Percentiles rank a stretch among this genome's conserved stretches.
phyloP scores from a whole-genome alignment of 2,329 filamentous ascomycete species.

The Cryphonectria naterciae region DNA sequence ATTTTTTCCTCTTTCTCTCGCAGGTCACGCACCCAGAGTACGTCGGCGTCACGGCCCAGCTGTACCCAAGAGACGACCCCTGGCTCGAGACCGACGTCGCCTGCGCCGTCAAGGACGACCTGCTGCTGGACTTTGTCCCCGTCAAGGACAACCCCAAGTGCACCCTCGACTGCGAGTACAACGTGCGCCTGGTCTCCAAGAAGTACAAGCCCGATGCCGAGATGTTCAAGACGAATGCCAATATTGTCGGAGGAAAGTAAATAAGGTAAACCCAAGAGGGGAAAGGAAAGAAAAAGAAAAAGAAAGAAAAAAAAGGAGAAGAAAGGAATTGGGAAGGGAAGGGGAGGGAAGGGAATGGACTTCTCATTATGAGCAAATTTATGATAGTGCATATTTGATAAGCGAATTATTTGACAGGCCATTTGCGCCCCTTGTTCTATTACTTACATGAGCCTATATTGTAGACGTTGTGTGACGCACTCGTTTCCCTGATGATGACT shows the following conservation, averaged over 20 bases:
- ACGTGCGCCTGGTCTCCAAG: constrained; percentile 38
- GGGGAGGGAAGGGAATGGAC: not conserved
- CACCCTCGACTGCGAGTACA: constrained; percentile 69
- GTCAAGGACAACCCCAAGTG: constrained; percentile 58
- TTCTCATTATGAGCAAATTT: not conserved
- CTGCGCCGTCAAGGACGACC: constrained; percentile 34
- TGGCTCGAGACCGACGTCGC: constrained; percentile 52
- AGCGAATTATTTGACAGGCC: not conserved
- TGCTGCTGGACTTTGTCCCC: constrained; percentile 17
- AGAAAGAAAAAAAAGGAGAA: not conserved
- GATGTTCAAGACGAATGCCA: constrained; percentile 13
- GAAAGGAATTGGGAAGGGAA: too few relatives aligned
- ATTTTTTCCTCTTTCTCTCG: not conserved
- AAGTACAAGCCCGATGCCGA: constrained; percentile 11
- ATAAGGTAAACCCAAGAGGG: not conserved
- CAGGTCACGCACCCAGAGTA: constrained; percentile 53
- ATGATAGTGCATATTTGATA: not conserved
- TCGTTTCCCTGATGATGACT: not conserved
- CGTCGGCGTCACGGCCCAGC: constrained; percentile 68
- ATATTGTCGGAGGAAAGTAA: constrained; percentile 5
- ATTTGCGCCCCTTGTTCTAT: not conserved
- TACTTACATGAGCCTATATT: not conserved
- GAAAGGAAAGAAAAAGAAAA: not conserved
- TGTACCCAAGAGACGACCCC: constrained; percentile 63
- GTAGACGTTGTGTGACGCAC: not conserved